phyloP scores from a whole-genome alignment of 345 rosid genomes.

The Litchi chinensis region DNA sequence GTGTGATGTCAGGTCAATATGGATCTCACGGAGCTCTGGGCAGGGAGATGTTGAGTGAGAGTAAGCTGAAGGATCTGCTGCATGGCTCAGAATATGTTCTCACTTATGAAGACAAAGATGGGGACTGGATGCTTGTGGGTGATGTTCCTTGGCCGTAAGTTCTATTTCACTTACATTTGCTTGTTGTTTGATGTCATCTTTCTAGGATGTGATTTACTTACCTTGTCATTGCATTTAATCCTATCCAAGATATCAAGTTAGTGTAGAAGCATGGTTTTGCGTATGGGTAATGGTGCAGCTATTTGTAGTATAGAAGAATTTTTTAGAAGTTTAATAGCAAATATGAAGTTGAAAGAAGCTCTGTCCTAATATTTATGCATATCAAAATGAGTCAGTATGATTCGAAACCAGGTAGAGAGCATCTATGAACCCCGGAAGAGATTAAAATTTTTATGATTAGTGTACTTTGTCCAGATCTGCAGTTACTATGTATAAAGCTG shows the following conservation, averaged over 20 bases:
- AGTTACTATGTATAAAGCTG: not conserved
- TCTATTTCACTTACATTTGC: constrained; percentile 3
- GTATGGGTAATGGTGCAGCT: not conserved
- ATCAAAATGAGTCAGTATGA: not conserved
- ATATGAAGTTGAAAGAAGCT: not conserved
- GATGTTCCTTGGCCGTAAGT: constrained; percentile 86
- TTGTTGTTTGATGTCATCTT: not conserved
- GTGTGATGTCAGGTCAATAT: constrained; percentile 47
- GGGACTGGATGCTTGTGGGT: constrained; percentile 84
- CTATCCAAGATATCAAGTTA: not conserved
- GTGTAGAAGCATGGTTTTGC: not conserved
- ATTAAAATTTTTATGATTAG: not conserved
- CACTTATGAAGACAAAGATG: constrained; percentile 68
- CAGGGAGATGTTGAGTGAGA: constrained; percentile 56
- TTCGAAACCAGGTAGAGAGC: too few relatives aligned
- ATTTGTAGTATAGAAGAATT: not conserved
- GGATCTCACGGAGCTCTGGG: constrained; percentile 51
- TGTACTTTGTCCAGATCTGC: not conserved
- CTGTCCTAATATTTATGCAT: not conserved
- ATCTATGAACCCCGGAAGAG: not conserved
- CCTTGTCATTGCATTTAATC: not conserved
- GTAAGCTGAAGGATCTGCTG: constrained; percentile 57
- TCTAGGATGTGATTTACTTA: not conserved
- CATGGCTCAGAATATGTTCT: constrained; percentile 69
- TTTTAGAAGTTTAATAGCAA: not conserved